A percentile compares a stretch with the other conserved stretches of the same genome.
Evolutionary conservation across 2,329 filamentous ascomycete genomes (phyloP).

Genomic region (Alternaria dauci): DNA sequence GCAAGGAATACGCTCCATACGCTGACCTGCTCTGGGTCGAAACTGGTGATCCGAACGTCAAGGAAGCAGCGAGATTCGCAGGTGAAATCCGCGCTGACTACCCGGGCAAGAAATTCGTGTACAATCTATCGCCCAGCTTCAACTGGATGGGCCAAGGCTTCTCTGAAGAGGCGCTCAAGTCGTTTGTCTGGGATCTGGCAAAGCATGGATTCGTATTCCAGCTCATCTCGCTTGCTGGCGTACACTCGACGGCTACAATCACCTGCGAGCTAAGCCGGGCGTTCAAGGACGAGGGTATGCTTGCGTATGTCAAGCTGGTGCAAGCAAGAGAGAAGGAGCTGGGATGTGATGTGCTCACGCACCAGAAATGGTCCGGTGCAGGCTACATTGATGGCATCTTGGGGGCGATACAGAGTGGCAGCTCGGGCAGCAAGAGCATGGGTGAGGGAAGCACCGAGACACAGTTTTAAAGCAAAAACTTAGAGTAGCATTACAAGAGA

Average conservation of each 20-base stretch:
- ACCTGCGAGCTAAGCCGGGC: constrained; percentile 77
- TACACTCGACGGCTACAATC: constrained; percentile 71
- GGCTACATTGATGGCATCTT: constrained; percentile 87
- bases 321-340: constrained; percentile 90
- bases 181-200: constrained; percentile 96
- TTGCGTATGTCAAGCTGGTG: constrained; percentile 94
- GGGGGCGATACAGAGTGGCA: constrained; percentile 89
- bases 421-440: constrained; percentile 90
- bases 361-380: constrained; percentile 86
- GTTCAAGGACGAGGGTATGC: constrained; percentile 93
- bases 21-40: constrained; percentile 98
- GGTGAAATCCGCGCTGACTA: constrained; percentile 73
- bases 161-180: constrained; percentile 79
- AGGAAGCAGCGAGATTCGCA: constrained; percentile 78
- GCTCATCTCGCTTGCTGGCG: constrained; percentile 69
- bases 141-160: constrained; percentile 99
- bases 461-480: constrained; percentile 19
- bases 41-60: constrained; percentile 86
- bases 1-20: constrained; percentile 88
- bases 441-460: constrained; percentile 90
- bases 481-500: background rate
- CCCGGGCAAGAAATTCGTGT: constrained; percentile 89
- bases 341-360: constrained; percentile 89
- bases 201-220: constrained; percentile 78
- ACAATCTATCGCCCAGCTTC: constrained; percentile 96